These are phyloP conservation scores for Hygrophorus pudorinus DNA, from an alignment of 768 basidiomycete species.

Conservation along the genomic window DNA sequence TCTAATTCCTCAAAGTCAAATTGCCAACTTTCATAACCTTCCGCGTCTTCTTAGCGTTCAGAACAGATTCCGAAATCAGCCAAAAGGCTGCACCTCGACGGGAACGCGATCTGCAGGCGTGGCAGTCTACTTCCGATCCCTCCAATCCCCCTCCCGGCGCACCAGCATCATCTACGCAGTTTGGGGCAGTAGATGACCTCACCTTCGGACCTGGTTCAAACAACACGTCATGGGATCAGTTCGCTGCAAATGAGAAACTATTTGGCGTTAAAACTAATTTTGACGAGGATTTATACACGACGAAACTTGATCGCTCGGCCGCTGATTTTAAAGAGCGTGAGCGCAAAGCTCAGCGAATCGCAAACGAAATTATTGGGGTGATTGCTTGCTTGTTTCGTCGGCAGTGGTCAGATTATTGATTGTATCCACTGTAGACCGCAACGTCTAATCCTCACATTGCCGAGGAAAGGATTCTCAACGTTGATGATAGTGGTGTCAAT, in stretches of 20 bases:
- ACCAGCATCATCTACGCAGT: slow-evolving; percentile 4
- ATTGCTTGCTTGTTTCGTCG: slow-evolving; percentile 17
- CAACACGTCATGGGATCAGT: slow-evolving; percentile 76
- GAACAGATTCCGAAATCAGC: slow-evolving; percentile 75
- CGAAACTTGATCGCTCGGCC: slow-evolving; percentile 76
- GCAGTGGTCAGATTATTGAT: slow-evolving; percentile 4
- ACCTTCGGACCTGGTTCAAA: slow-evolving; percentile 54
- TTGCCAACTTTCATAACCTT: slow-evolving; percentile 5
- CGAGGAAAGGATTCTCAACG: slow-evolving; percentile 68
- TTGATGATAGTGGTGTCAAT: slow-evolving; percentile 66
- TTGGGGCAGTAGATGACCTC: slow-evolving; percentile 44
- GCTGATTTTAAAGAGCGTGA: slow-evolving; percentile 87
- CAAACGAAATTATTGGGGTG: slow-evolving; percentile 85
- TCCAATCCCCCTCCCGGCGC: slow-evolving; percentile 15
- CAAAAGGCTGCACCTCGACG: slow-evolving; percentile 40
- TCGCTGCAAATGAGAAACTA: slow-evolving; percentile 82
- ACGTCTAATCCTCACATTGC: slow-evolving; percentile 77
- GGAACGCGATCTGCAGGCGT: slow-evolving; percentile 76
- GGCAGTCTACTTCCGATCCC: slow-evolving; percentile 43
- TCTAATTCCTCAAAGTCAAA: slow-evolving; percentile 9
- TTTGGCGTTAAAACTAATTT: slow-evolving; percentile 90
- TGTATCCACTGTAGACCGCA: slow-evolving; percentile 31
- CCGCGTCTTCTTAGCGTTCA: slow-evolving; percentile 45
- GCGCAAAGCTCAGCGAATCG: slow-evolving; percentile 77
- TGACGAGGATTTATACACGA: slow-evolving; percentile 92